These are phyloP conservation scores for Thielaviopsis musarum DNA, from an alignment of 2,329 filamentous ascomycete species.

Conservation along the genomic window DNA sequence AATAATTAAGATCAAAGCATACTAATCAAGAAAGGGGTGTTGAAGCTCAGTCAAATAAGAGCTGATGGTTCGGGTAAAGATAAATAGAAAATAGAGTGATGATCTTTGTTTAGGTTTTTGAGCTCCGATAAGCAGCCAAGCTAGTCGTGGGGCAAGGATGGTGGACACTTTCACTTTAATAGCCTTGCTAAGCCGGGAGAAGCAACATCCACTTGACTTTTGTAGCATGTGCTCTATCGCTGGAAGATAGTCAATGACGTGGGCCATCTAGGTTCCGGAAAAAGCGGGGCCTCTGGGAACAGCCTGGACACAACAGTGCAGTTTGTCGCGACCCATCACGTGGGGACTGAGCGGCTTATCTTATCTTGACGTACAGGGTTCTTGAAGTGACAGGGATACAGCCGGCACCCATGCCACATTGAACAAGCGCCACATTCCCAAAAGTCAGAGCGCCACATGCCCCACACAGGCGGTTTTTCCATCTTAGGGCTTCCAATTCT, in stretches of 20 bases:
- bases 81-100: neutral
- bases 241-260: slow-evolving; percentile 4
- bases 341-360: neutral
- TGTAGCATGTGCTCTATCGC: neutral
- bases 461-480: slow-evolving; percentile 1
- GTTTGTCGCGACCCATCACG: slow-evolving; percentile 1
- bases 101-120: neutral
- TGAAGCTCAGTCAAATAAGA: neutral
- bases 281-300: neutral
- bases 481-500: slow-evolving; percentile 3
- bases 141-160: neutral
- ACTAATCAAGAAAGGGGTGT: neutral
- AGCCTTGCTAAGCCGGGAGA: neutral
- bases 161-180: neutral
- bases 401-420: slow-evolving; percentile 5
- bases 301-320: neutral
- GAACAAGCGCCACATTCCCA: neutral
- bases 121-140: neutral
- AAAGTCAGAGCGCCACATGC: neutral
- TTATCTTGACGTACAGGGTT: slow-evolving; percentile 1
- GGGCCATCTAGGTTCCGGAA: neutral
- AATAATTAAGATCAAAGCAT: neutral
- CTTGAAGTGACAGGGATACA: neutral
- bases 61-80: neutral
- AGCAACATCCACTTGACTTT: neutral